Percentiles rank a stretch among this genome's conserved stretches.
These are phyloP conservation scores for Ogataea pini DNA, from an alignment of 805 yeast species.

Conservation along the genomic window DNA sequence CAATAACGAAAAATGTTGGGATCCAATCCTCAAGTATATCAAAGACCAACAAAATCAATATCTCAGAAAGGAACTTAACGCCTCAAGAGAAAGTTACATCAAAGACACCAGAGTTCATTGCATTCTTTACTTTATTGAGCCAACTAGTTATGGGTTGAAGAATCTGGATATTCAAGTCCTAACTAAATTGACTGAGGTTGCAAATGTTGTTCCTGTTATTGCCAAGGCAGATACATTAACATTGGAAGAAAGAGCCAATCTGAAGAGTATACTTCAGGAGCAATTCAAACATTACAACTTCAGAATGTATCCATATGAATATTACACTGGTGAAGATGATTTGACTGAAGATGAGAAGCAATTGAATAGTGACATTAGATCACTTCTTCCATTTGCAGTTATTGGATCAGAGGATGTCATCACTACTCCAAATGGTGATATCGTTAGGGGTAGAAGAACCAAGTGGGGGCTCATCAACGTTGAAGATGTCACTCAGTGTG, in stretches of 20 bases:
- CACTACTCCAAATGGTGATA: conserved; percentile 67
- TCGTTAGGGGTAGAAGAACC: conserved; percentile 86
- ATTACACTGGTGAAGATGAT: conserved; percentile 29
- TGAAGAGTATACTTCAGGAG: conserved; percentile 73
- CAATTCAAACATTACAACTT: conserved; percentile 75
- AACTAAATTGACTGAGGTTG: conserved; percentile 81
- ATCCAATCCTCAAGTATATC: conserved; percentile 88
- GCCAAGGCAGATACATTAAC: conserved; percentile 93
- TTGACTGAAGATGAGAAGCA: conserved; percentile 71
- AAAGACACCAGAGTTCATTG: conserved; percentile 93
- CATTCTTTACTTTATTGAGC: conserved; percentile 86
- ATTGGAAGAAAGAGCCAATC: conserved; percentile 74
- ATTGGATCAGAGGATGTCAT: conserved; percentile 86
- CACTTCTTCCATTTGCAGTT: conserved; percentile 88
- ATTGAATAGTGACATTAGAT: conserved; percentile 71
- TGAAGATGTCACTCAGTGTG: conserved; percentile 94
- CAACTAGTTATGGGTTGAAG: conserved; percentile 82
- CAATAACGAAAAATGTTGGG: conserved; percentile 95
- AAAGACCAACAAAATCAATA: conserved; percentile 93
- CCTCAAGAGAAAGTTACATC: conserved; percentile 82
- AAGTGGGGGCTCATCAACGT: conserved; percentile 93
- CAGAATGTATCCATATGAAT: conserved; percentile 81
- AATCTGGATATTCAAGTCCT: conserved; percentile 81
- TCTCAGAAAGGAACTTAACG: conserved; percentile 90
- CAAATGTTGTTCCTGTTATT: conserved; percentile 92